Conservation (phyloP, 2,329 filamentous ascomycete species). For the Xylaria sp. region DNA sequence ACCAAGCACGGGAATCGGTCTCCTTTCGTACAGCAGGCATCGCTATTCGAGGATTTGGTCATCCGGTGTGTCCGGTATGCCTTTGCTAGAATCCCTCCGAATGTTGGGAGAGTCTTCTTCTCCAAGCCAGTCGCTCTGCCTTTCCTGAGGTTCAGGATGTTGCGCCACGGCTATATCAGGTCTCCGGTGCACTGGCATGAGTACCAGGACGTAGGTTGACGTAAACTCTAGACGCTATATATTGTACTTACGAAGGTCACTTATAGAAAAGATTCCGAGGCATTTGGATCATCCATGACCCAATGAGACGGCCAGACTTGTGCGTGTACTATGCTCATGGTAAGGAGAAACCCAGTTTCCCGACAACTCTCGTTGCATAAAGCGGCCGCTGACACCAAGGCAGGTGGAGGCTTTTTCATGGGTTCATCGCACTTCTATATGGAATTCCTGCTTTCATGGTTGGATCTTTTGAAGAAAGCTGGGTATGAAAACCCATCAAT, state of each 20-base stretch:
- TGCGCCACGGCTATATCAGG: conserved; percentile 74
- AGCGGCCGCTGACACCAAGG: conserved; percentile 36
- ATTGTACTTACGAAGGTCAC: conserved; percentile 35
- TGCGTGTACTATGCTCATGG: conserved; percentile 87
- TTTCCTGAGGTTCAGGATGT: conserved; percentile 79
- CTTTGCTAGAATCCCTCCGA: conserved; percentile 76
- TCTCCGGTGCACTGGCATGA: conserved; percentile 73
- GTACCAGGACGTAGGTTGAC: conserved; percentile 57
- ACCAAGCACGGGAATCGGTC: conserved; percentile 57
- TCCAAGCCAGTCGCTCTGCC: conserved; percentile 77
- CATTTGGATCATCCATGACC: conserved; percentile 75
- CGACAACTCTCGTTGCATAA: conserved; percentile 6
- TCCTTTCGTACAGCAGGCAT: conserved; percentile 75
- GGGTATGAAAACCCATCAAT: conserved; percentile 81
- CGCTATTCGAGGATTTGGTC: conserved; percentile 80
- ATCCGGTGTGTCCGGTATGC: conserved; percentile 82
- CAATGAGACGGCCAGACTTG: conserved; percentile 72
- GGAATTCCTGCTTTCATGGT: conserved; percentile 81
- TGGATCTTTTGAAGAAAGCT: conserved; percentile 69
- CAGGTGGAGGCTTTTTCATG: conserved; percentile 85
- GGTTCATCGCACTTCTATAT: conserved; percentile 86
- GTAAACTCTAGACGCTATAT: not conserved
- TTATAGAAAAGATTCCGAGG: conserved; percentile 65
- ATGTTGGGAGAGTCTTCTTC: conserved; percentile 80
- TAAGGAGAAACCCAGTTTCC: conserved; percentile 50